These are phyloP conservation scores for Linum tenue DNA, from an alignment of 345 rosid genomes.

Conservation along the genomic window DNA sequence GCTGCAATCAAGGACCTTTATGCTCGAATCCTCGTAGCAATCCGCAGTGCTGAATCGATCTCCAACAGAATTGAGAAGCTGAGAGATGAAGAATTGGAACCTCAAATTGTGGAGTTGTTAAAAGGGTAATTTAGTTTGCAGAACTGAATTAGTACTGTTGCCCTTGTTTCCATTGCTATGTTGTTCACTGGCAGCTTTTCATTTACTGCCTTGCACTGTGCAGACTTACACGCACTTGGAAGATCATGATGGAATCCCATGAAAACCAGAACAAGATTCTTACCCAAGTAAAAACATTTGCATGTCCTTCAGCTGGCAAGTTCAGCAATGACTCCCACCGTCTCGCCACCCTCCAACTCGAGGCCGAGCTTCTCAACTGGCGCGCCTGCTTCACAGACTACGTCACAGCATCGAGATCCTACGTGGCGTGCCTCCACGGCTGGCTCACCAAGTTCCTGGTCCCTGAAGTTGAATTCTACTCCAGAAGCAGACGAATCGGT, in stretches of 20 bases:
- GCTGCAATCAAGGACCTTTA: slow-evolving; percentile 55
- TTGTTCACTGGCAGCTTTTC: slow-evolving; percentile 3
- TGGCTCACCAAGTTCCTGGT: slow-evolving; percentile 62
- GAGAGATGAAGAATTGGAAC: slow-evolving; percentile 60
- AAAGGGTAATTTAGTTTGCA: slow-evolving; percentile 40
- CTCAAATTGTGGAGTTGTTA: slow-evolving; percentile 54
- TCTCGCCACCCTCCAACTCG: slow-evolving; percentile 66
- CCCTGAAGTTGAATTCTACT: slow-evolving; percentile 49
- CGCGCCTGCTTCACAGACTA: slow-evolving; percentile 41
- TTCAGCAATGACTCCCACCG: slow-evolving; percentile 59
- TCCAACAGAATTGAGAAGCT: slow-evolving; percentile 54
- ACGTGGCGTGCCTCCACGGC: slow-evolving; percentile 43
- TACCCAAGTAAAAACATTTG: slow-evolving; percentile 47
- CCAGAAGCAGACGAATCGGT: slow-evolving; percentile 28
- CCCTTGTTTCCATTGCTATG: neutral
- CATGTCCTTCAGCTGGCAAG: slow-evolving; percentile 39
- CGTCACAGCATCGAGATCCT: slow-evolving; percentile 44
- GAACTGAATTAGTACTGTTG: neutral
- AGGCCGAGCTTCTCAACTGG: slow-evolving; percentile 66
- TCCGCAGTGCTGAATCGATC: slow-evolving; percentile 59
- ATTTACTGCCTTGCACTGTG: slow-evolving; percentile 11
- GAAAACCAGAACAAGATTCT: slow-evolving; percentile 63
- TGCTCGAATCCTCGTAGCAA: slow-evolving; percentile 61
- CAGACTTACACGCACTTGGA: slow-evolving; percentile 56
- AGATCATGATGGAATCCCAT: slow-evolving; percentile 57